Conservation (phyloP, 2,329 filamentous ascomycete species). For the Chalaropsis thielavioides region DNA sequence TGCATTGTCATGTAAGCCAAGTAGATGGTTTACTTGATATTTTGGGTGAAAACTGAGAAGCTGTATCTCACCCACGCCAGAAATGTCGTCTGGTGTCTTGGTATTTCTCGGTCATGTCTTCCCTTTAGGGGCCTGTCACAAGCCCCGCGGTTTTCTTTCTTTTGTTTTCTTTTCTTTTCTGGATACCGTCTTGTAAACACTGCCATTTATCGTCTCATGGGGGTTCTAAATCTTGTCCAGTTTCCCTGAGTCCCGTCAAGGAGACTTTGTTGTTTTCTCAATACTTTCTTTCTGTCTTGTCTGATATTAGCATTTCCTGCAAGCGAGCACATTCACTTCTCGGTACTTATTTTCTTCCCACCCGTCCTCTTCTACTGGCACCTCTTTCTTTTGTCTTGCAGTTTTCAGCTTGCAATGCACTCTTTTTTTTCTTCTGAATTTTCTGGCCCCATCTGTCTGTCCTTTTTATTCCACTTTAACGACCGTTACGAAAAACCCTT, state of each 20-base stretch:
- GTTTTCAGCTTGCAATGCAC: background rate
- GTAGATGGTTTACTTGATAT: background rate
- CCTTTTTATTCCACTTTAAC: conserved; percentile 5
- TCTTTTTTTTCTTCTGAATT: background rate
- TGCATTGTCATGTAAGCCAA: conserved; percentile 34
- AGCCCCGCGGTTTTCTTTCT: no score
- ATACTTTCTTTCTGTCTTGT: conserved; percentile 5
- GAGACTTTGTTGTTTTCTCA: background rate
- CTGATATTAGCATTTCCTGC: conserved; percentile 3
- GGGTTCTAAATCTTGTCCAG: no score
- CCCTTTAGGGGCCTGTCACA: no score
- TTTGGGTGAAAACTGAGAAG: background rate
- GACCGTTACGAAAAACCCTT: conserved; percentile 11
- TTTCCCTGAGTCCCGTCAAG: background rate
- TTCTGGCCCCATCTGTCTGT: background rate
- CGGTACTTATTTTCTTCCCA: background rate
- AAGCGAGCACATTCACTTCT: conserved; percentile 8
- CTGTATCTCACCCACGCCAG: no score
- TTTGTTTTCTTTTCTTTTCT: no score
- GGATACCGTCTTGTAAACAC: no score
- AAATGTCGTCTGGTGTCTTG: background rate
- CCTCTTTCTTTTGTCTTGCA: background rate
- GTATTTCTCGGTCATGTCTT: no score
- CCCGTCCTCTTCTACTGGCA: background rate
- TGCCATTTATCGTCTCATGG: no score